Evolutionary conservation across 208 protist species (phyloP).

Genomic region (Phytomonas sp.): DNA sequence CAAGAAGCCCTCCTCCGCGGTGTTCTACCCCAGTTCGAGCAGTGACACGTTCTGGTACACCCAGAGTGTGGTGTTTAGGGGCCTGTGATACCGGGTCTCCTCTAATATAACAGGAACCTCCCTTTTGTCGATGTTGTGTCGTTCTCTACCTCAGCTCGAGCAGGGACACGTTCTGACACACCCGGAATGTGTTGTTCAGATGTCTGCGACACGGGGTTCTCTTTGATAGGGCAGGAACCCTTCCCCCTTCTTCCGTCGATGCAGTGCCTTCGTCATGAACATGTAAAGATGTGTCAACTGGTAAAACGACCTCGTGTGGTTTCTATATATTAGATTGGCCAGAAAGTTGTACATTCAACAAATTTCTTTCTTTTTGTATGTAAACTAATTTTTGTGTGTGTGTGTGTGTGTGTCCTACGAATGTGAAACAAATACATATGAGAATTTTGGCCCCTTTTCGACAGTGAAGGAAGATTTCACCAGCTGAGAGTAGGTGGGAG

Average conservation of each 20-base stretch:
- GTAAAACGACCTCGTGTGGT: background rate
- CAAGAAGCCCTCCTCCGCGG: constrained; percentile 47
- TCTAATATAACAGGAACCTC: background rate
- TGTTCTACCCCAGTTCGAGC: constrained; percentile 53
- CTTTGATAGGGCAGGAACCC: background rate
- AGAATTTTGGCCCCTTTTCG: background rate
- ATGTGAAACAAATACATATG: background rate
- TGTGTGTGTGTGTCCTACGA: background rate
- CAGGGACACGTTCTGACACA: constrained; percentile 79
- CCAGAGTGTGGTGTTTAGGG: constrained; percentile 83
- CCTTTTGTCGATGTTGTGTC: too few relatives aligned
- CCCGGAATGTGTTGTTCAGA: constrained; percentile 83
- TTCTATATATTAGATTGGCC: background rate
- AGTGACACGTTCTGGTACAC: constrained; percentile 84
- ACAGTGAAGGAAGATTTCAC: background rate
- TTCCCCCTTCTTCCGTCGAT: background rate
- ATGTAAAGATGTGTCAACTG: background rate
- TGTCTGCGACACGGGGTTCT: constrained; percentile 27
- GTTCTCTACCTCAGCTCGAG: constrained; percentile 46
- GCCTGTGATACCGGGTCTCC: constrained; percentile 26
- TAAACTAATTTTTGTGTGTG: constrained; percentile 2
- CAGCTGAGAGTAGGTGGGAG: background rate
- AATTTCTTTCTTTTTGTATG: constrained; percentile 1
- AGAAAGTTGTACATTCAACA: constrained; percentile 1
- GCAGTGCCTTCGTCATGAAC: background rate